Percentiles rank a stretch among this genome's conserved stretches.
These are phyloP conservation scores for Leishmania braziliensis DNA, from an alignment of 208 protist genomes.

Conservation along the genomic window DNA sequence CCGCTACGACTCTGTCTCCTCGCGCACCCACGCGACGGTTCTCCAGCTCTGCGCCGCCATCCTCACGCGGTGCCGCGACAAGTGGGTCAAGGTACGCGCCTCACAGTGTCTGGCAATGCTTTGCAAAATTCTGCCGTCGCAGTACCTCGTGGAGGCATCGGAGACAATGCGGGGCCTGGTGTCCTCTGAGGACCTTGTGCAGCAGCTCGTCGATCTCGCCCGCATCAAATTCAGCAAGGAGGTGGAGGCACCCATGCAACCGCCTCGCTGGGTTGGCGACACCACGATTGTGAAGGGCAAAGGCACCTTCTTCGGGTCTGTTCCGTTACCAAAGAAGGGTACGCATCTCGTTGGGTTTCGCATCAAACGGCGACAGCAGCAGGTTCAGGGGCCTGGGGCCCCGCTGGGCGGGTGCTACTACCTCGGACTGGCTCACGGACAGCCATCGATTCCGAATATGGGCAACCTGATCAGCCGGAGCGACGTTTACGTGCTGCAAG, in stretches of 20 bases:
- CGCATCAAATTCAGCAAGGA: slow-evolving; percentile 45
- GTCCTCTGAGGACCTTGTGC: slow-evolving; percentile 52
- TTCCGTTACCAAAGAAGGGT: slow-evolving; percentile 64
- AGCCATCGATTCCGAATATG: slow-evolving; percentile 71
- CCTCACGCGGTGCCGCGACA: slow-evolving; percentile 60
- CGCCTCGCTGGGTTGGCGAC: slow-evolving; percentile 65
- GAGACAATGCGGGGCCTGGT: slow-evolving; percentile 39
- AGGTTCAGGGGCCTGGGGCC: slow-evolving; percentile 61
- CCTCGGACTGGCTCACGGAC: slow-evolving; percentile 77
- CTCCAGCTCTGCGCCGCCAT: slow-evolving; percentile 75
- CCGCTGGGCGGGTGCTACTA: slow-evolving; percentile 91
- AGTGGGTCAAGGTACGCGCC: slow-evolving; percentile 68
- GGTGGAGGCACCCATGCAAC: slow-evolving; percentile 30
- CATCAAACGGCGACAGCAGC: slow-evolving; percentile 66
- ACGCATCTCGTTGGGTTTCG: slow-evolving; percentile 84
- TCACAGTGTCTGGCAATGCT: slow-evolving; percentile 62
- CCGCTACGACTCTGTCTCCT: slow-evolving; percentile 69
- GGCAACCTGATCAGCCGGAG: slow-evolving; percentile 64
- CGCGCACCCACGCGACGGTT: slow-evolving; percentile 60
- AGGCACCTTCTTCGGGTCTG: slow-evolving; percentile 71
- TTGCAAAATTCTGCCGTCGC: slow-evolving; percentile 53
- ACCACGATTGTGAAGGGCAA: slow-evolving; percentile 66
- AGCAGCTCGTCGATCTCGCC: slow-evolving; percentile 67
- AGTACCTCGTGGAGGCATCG: slow-evolving; percentile 56
- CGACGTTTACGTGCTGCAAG: slow-evolving; percentile 88